These are phyloP conservation scores for Zoysia matrella DNA, from an alignment of 202 grass and related monocot species.

Conservation along the genomic window DNA sequence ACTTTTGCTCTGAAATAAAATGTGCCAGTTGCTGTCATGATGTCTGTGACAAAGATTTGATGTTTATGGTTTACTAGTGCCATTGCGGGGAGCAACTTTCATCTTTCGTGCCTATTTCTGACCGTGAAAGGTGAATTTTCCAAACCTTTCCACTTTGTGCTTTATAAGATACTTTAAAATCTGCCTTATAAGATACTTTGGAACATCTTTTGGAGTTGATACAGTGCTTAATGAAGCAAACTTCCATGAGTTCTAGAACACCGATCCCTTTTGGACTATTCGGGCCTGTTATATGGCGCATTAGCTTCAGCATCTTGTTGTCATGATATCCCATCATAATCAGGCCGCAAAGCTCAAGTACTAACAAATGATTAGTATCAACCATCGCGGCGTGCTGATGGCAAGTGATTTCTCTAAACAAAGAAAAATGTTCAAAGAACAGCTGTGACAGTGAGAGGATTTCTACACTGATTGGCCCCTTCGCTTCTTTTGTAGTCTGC, in stretches of 20 bases:
- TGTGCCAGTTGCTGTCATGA: conserved; percentile 38
- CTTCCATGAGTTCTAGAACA: not conserved
- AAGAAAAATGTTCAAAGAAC: too few species aligned
- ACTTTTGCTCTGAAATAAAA: conserved; percentile 36
- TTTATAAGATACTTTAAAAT: too few species aligned
- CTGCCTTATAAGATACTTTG: conserved; percentile 45
- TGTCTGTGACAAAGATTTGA: conserved; percentile 14
- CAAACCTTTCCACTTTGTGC: not conserved
- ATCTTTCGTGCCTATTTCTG: conserved; percentile 18
- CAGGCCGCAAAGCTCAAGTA: too few species aligned
- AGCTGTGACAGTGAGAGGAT: too few species aligned
- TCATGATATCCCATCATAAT: not conserved
- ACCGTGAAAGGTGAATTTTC: not conserved
- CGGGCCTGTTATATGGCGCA: too few species aligned
- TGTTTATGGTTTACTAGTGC: conserved; percentile 9
- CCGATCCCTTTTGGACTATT: too few species aligned
- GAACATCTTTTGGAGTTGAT: conserved; percentile 49
- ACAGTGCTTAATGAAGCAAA: conserved; percentile 8
- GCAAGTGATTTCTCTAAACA: too few species aligned
- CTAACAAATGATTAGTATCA: not conserved
- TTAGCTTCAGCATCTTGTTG: not conserved
- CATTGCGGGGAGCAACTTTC: conserved; percentile 2
- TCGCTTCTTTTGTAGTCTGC: too few species aligned
- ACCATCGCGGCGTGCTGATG: too few species aligned
- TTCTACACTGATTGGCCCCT: too few species aligned